A percentile compares a stretch with the other conserved stretches of the same genome.
Evolutionary conservation across 1,284 basidiomycete genomes (phyloP).

Genomic region (Cystobasidiaceae sp.): DNA sequence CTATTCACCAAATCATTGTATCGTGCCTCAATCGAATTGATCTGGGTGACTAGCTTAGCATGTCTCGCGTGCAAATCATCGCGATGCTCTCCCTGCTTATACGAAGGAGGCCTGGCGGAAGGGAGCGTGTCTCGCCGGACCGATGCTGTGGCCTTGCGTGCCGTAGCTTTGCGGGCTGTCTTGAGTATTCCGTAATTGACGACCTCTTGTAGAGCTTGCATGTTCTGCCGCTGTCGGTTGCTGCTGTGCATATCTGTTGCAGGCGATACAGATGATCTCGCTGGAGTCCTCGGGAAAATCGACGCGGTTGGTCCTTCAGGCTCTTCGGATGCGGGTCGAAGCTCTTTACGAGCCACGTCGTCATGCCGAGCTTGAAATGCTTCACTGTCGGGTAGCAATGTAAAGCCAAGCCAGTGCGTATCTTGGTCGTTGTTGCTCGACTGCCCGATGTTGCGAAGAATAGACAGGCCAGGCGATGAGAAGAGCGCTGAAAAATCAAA

Average conservation of each 20-base stretch:
- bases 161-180: slow-evolving; percentile 1
- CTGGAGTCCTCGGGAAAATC: slow-evolving; percentile 1
- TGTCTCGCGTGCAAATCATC: slow-evolving; percentile 28
- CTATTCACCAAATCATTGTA: slow-evolving; percentile 29
- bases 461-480: slow-evolving; percentile 41
- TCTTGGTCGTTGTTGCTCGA: slow-evolving; percentile 14
- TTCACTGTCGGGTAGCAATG: slow-evolving; percentile 18
- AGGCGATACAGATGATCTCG: not conserved
- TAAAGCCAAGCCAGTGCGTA: slow-evolving; percentile 36
- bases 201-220: slow-evolving; percentile 1
- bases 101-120: too few species aligned
- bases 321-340: not conserved
- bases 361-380: slow-evolving; percentile 28
- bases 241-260: not conserved
- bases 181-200: slow-evolving; percentile 17
- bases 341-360: not conserved
- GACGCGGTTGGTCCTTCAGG: not conserved
- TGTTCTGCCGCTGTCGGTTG: slow-evolving; percentile 22
- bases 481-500: slow-evolving; percentile 40
- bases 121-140: not conserved
- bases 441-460: slow-evolving; percentile 32
- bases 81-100: too few species aligned
- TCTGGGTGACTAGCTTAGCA: slow-evolving; percentile 12
- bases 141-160: not conserved
- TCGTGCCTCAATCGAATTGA: slow-evolving; percentile 31